These are phyloP conservation scores for Gautieria morchelliformis DNA, from an alignment of 768 basidiomycete genomes.

Conservation along the genomic window DNA sequence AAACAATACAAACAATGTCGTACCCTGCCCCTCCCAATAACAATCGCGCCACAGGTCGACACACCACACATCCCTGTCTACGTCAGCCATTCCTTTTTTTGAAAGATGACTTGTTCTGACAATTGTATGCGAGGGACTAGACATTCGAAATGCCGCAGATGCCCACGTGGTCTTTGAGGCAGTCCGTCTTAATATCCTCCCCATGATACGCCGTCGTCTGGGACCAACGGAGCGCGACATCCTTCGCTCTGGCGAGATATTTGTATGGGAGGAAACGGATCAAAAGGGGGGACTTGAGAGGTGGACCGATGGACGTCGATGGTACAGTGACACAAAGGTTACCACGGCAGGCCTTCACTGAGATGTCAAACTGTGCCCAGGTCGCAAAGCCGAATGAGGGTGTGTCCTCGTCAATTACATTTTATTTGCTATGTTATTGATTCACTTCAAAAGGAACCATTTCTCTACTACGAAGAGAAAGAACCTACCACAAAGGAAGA, in stretches of 20 bases:
- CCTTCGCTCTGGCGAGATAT: conserved; percentile 63
- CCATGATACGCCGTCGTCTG: conserved; percentile 63
- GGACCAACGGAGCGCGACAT: conserved; percentile 61
- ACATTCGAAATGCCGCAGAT: conserved; percentile 72
- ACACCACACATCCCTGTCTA: conserved; percentile 22
- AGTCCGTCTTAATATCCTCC: conserved; percentile 58
- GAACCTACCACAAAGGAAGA: conserved; percentile 74
- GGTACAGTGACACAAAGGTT: conserved; percentile 30
- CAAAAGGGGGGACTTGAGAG: conserved; percentile 61
- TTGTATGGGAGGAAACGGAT: conserved; percentile 81
- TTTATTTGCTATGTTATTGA: not conserved
- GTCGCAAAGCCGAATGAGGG: conserved; percentile 81
- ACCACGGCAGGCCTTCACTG: not conserved
- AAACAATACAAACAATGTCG: not conserved
- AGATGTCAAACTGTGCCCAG: conserved; percentile 24
- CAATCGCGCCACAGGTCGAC: not conserved
- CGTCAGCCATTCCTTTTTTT: conserved; percentile 14
- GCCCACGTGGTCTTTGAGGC: conserved; percentile 72
- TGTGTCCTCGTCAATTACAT: not conserved
- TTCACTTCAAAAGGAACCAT: conserved; percentile 34
- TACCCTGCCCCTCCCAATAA: not conserved
- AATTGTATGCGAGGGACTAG: conserved; percentile 25
- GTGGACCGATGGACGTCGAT: conserved; percentile 78
- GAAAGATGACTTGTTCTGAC: not conserved
- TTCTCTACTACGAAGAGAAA: conserved; percentile 78